These are phyloP conservation scores for Triticum turgidum DNA, from an alignment of 176 grass and related monocot species.

Conservation along the genomic window DNA sequence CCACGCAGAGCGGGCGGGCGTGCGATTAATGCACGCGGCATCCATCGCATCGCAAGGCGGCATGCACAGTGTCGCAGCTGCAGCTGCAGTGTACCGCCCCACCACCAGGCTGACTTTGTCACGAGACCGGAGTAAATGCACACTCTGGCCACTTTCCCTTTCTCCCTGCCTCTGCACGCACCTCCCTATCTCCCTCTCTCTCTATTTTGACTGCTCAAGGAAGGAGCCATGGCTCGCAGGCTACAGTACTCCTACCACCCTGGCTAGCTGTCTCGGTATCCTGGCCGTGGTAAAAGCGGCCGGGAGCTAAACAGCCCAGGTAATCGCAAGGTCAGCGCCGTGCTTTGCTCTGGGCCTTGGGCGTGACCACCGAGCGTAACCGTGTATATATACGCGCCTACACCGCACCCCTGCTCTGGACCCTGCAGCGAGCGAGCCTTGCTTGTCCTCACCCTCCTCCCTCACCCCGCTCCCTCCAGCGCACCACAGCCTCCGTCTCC, in stretches of 20 bases:
- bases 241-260: background rate
- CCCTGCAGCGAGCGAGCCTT: background rate
- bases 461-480: background rate
- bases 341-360: background rate
- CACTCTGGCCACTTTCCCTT: background rate
- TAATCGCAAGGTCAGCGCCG: constrained; percentile 43
- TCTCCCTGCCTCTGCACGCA: background rate
- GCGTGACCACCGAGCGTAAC: background rate
- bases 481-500: background rate
- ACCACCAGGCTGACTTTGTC: constrained; percentile 53
- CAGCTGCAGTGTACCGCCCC: constrained; percentile 20
- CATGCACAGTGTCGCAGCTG: background rate
- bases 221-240: background rate
- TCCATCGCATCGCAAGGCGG: constrained; percentile 16
- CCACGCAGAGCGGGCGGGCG: background rate
- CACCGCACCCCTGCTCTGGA: constrained; percentile 32
- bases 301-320: background rate
- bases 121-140: constrained; percentile 40
- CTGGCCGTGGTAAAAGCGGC: background rate
- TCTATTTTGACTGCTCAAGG: constrained; percentile 14
- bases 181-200: background rate
- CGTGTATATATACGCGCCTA: constrained; percentile 43
- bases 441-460: background rate
- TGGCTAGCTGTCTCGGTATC: constrained; percentile 19
- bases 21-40: constrained; percentile 52